Conservation (phyloP, 2,329 filamentous ascomycete genomes). For the Fusarium pseudoanthophilum region DNA sequence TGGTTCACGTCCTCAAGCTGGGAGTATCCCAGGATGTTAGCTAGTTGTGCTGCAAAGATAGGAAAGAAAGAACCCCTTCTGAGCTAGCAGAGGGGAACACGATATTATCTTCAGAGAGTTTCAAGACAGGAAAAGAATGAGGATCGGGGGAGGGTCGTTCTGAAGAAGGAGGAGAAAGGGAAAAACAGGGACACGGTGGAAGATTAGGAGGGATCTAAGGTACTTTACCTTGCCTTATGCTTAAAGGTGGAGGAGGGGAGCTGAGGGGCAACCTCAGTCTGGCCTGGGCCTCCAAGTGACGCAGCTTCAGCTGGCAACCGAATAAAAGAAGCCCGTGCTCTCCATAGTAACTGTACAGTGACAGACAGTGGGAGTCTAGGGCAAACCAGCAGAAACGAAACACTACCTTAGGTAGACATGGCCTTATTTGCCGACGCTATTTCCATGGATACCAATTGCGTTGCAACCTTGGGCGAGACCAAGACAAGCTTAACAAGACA, state of each 20-base stretch:
- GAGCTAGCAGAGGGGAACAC: constrained; percentile 33
- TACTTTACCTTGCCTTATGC: neutral
- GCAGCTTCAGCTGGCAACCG: constrained; percentile 41
- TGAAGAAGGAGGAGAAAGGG: constrained; percentile 15
- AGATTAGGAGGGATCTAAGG: constrained; percentile 12
- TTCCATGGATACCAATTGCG: constrained; percentile 17
- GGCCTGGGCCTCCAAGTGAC: constrained; percentile 33
- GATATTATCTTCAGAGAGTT: neutral
- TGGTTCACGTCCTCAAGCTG: constrained; percentile 35
- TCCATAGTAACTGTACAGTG: constrained; percentile 5
- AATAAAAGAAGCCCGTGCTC: constrained; percentile 9
- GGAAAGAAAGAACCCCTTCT: constrained; percentile 27
- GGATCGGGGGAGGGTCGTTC: neutral
- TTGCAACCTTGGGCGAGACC: constrained; percentile 13
- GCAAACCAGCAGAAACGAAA: constrained; percentile 34
- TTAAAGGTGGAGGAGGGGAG: constrained; percentile 36
- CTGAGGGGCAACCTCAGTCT: constrained; percentile 36
- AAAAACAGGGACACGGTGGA: constrained; percentile 29
- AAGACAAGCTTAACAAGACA: constrained; percentile 12
- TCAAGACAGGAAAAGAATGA: constrained; percentile 3
- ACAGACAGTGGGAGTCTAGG: constrained; percentile 20
- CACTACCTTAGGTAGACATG: neutral
- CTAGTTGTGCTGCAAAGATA: constrained; percentile 13
- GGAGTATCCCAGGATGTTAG: constrained; percentile 22
- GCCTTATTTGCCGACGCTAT: constrained; percentile 15